phyloP scores from a whole-genome alignment of 2,329 filamentous ascomycete species.

The Chalaropsis ovoidea region DNA sequence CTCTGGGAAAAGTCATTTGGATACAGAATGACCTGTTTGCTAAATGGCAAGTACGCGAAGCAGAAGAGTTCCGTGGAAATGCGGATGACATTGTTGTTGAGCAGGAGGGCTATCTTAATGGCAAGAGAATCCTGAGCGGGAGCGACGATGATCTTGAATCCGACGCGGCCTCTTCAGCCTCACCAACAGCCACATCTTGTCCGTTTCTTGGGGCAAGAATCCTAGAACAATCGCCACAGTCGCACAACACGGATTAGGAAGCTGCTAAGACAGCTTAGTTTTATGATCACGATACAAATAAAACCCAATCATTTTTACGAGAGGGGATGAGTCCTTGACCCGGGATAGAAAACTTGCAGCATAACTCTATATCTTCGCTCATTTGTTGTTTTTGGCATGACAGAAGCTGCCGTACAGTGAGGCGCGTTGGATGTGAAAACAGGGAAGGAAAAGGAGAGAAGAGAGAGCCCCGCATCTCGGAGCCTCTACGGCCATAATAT shows the following conservation, averaged over 20 bases:
- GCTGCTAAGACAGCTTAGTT: conserved; percentile 29
- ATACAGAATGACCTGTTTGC: conserved; percentile 80
- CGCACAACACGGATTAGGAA: conserved; percentile 4
- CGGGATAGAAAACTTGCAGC: conserved; percentile 33
- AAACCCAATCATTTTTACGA: not conserved
- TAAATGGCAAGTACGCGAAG: conserved; percentile 65
- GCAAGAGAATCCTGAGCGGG: conserved; percentile 47
- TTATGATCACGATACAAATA: not conserved
- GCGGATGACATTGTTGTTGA: conserved; percentile 44
- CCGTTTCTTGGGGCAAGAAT: conserved; percentile 37
- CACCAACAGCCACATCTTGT: conserved; percentile 38
- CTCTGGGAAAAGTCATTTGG: conserved; percentile 73
- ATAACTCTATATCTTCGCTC: conserved; percentile 26
- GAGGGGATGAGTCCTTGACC: too few relatives aligned
- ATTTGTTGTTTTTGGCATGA: not conserved
- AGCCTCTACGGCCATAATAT: not conserved
- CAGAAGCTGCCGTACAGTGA: not conserved
- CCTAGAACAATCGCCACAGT: conserved; percentile 30
- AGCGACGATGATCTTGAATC: conserved; percentile 31
- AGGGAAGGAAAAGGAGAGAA: not conserved
- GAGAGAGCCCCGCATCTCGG: not conserved
- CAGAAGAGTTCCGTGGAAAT: conserved; percentile 47
- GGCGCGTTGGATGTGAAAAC: not conserved
- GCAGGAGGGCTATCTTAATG: conserved; percentile 54
- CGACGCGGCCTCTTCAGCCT: conserved; percentile 39